Evolutionary conservation across 2,329 filamentous ascomycete genomes (phyloP).

Genomic region (Elsinoe batatas): DNA sequence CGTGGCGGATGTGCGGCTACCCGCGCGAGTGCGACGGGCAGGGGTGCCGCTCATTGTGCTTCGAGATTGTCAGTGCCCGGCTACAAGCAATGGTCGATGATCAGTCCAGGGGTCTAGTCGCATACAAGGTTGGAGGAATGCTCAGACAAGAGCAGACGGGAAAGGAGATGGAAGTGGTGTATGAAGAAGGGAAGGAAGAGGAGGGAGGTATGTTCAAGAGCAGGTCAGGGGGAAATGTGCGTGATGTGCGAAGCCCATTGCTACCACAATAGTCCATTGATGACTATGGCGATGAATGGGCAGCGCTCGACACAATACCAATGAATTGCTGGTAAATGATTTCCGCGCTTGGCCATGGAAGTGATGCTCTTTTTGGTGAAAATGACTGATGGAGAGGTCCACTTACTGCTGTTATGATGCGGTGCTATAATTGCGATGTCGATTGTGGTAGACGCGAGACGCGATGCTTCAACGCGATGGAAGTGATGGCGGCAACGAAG

Average conservation of each 20-base stretch:
- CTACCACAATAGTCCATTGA: background rate
- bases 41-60: constrained; percentile 21
- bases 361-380: background rate
- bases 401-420: background rate
- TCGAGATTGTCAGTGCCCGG: background rate
- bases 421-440: background rate
- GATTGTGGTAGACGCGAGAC: constrained; percentile 1
- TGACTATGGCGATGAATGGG: background rate
- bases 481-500: background rate
- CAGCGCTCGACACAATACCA: background rate
- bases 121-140: background rate
- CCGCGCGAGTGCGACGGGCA: constrained; percentile 17
- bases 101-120: background rate
- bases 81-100: background rate
- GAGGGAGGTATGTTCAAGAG: background rate
- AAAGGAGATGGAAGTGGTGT: background rate
- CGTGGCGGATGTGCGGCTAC: constrained; percentile 21
- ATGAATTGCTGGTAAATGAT: background rate
- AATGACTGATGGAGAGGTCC: background rate
- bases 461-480: constrained; percentile 1
- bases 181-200: background rate
- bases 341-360: background rate
- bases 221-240: background rate
- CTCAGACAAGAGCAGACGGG: background rate
- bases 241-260: background rate